Base-by-base conservation (phyloP, 495 filamentous ascomycete genomes). In the Tuber magnatum region DNA sequence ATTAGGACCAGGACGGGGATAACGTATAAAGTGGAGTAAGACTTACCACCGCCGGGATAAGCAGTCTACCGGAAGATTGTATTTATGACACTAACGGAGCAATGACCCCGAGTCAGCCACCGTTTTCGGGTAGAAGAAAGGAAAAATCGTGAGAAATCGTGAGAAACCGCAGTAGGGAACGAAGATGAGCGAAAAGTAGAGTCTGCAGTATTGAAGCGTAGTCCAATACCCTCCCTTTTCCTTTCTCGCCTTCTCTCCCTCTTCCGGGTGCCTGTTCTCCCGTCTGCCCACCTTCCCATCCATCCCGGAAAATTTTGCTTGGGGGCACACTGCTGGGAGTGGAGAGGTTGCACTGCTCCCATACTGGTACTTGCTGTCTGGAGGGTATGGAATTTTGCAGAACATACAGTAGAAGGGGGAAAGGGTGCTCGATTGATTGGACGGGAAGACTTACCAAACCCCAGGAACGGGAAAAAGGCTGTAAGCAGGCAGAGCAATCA, bases 371-470 rank as follows among this genome's bases (percentile, higher is more conserved):
- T 32, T 16, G 3, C 28, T 32, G 28, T 65, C 12, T 18, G 28
- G 56, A n/a, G 56, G 56, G 28, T 6, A 35, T 65, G 56, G 56
- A 6, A 65, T 65, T 65, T 65, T 65, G 12, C 14, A 28, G 56
- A 35, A 65, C 28, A 2, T 20, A 35, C 12, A 7, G 56, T 35
- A 35, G 56, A 65, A 35, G 28, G 56, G 32, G 32, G 16, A 75
- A 18, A 28, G 76, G 46, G 69, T 79, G 71, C 51, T 69, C 48
- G 42, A 72, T 71, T 43, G 72, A 79, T 79, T 79, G 76, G 77
- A 78, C n/a, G 48, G 70, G 76, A 70, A 44, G 40, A 44, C 72
- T 68, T 56, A 78, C 72, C 38, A 74, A 74, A 71, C n/a, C 38
- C 42, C 24, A 77, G 75, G 77, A 72, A 71, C 44, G 73, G 51